Base-by-base conservation (phyloP, 345 rosid genomes). In the Conringia planisiliqua region DNA sequence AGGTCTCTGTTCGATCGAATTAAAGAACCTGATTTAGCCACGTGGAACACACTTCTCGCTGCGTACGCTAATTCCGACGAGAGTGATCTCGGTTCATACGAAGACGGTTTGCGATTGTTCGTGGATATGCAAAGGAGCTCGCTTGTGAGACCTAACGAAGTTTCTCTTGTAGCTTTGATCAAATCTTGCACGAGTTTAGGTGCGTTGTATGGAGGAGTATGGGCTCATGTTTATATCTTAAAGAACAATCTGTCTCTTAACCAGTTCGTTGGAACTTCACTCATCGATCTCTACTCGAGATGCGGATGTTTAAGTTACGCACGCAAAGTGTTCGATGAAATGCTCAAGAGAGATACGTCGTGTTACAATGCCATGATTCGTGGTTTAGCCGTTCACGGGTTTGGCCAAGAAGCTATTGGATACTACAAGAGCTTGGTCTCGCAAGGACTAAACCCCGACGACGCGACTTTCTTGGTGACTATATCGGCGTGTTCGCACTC, bases 311-410 rank as follows among this genome's bases (percentile, higher is more conserved):
- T 83, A 11, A 75, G 29, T 44, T 72, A 78, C 18, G 86, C 88
- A 0, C 73, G 72, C 48, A 73, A 88, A 18, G 24, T 85, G 85
- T 90, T 90, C 42, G 89, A 83, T 58, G 50, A 78, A 79, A 74
- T 88, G 83, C 42, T 27, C 71, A 60, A 74, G 0, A 84, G 83
- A 69, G 92, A 86, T 55, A 69, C 68, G 0, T 66, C 35, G 2
- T 85, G 85, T 54, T 86, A 84, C 67, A 90, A 84, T 70, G 86
- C 90, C 0, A 85, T 90, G 87, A 88, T 90, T 48, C 85, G 85
- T 0, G 85, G 90, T 3, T 78, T 85, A 58, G 90, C 81, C 3
- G 68, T 80, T 67, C 82, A 86, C 9, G 90, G 96, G 26, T 62
- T 71, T 63, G 89, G 92, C 14, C 75, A 64, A 8, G 75, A 43